These are phyloP conservation scores for Simmondsia chinensis DNA, from an alignment of 148 eudicot genomes.

Conservation along the genomic window DNA sequence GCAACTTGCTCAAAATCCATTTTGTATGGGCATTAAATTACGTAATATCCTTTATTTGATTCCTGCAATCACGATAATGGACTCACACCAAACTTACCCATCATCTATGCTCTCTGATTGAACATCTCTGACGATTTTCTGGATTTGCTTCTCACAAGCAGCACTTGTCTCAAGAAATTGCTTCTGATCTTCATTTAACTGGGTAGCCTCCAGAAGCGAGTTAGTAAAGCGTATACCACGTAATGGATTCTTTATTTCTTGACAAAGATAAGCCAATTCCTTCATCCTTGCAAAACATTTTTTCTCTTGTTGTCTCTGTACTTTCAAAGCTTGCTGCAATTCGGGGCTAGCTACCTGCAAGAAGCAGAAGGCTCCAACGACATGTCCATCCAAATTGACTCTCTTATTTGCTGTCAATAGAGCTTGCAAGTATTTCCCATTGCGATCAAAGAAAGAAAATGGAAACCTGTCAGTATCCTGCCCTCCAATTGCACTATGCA, in stretches of 20 bases:
- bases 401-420: slow-evolving; percentile 85
- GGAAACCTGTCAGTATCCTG: slow-evolving; percentile 62
- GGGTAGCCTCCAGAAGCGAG: slow-evolving; percentile 58
- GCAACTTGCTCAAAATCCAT: too few species aligned
- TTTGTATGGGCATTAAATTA: too few species aligned
- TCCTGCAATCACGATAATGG: background rate
- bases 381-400: slow-evolving; percentile 53
- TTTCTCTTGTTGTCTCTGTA: slow-evolving; percentile 67
- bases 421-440: slow-evolving; percentile 69
- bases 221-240: slow-evolving; percentile 76
- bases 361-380: slow-evolving; percentile 87
- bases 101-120: slow-evolving; percentile 64
- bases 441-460: slow-evolving; percentile 65
- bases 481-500: slow-evolving; percentile 86
- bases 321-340: slow-evolving; percentile 58
- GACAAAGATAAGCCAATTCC: slow-evolving; percentile 77
- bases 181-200: slow-evolving; percentile 73
- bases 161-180: slow-evolving; percentile 69
- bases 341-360: slow-evolving; percentile 84
- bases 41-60: background rate
- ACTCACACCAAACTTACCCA: slow-evolving; percentile 35
- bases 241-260: slow-evolving; percentile 73
- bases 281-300: slow-evolving; percentile 54
- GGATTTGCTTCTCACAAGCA: slow-evolving; percentile 86
- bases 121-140: slow-evolving; percentile 59